Percentiles rank a stretch among this genome's conserved stretches.
phyloP scores from a whole-genome alignment of 306 rosid genomes.

The Rosa persica region DNA sequence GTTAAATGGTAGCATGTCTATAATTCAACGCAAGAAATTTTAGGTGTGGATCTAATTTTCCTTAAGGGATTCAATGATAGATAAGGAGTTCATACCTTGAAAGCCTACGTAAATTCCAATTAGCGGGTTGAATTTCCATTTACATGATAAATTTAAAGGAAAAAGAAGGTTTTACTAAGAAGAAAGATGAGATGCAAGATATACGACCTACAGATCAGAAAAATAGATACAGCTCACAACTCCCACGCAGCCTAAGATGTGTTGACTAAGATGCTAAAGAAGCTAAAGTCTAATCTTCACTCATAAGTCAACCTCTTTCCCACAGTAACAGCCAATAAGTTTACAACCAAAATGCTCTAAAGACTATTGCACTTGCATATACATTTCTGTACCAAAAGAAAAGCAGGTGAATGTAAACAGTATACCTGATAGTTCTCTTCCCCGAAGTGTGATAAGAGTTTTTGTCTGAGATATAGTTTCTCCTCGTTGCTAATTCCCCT shows the following conservation, averaged over 20 bases:
- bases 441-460: conserved; percentile 73
- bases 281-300: no score
- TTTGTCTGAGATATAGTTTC: conserved; percentile 77
- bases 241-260: no score
- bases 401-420: no score
- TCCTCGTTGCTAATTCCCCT: conserved; percentile 88
- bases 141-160: neutral
- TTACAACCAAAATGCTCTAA: no score
- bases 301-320: no score
- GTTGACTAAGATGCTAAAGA: no score
- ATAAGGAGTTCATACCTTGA: neutral
- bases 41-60: neutral
- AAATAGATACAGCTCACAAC: neutral
- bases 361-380: no score
- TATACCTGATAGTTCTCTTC: conserved; percentile 83
- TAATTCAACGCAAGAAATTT: neutral
- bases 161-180: neutral
- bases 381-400: no score
- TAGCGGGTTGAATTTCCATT: neutral
- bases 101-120: neutral
- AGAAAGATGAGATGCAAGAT: neutral
- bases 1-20: neutral
- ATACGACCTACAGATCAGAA: no score
- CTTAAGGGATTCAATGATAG: neutral
- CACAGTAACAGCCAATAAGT: neutral